A percentile compares a stretch with the other conserved stretches of the same genome.
phyloP scores from a whole-genome alignment of 768 basidiomycete species.

The Lactifluus subvellereus region DNA sequence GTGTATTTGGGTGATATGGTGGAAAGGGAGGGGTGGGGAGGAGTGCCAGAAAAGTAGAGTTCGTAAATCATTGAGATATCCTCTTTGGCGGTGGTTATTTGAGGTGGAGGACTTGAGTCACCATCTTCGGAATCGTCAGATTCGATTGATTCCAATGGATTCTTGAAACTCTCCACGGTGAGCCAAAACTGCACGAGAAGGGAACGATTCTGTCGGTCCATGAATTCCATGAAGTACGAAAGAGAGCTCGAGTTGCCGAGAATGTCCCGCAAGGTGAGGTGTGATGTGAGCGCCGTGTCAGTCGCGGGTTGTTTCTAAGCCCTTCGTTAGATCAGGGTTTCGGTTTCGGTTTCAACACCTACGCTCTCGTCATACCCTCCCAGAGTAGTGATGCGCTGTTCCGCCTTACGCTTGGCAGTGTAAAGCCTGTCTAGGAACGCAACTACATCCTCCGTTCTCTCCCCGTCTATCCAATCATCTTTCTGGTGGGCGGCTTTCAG shows the following conservation, averaged over 20 bases:
- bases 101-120: conserved; percentile 51
- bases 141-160: conserved; percentile 83
- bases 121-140: conserved; percentile 50
- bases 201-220: conserved; percentile 85
- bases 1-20: conserved; percentile 67
- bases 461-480: conserved; percentile 83
- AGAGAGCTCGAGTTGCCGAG: conserved; percentile 85
- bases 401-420: conserved; percentile 81
- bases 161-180: conserved; percentile 96
- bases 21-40: conserved; percentile 52
- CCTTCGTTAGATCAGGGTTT: neutral
- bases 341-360: conserved; percentile 25
- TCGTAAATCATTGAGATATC: conserved; percentile 89
- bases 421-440: conserved; percentile 85
- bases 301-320: conserved; percentile 36
- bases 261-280: conserved; percentile 67
- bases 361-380: conserved; percentile 68
- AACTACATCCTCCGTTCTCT: conserved; percentile 77
- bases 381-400: conserved; percentile 75
- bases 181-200: conserved; percentile 95
- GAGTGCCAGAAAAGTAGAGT: conserved; percentile 68
- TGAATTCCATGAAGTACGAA: conserved; percentile 97
- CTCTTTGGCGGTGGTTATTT: conserved; percentile 59
- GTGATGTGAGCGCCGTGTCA: conserved; percentile 40
- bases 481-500: conserved; percentile 77